phyloP scores from a whole-genome alignment of 441 rosid species.

The Erysimum cheiri region DNA sequence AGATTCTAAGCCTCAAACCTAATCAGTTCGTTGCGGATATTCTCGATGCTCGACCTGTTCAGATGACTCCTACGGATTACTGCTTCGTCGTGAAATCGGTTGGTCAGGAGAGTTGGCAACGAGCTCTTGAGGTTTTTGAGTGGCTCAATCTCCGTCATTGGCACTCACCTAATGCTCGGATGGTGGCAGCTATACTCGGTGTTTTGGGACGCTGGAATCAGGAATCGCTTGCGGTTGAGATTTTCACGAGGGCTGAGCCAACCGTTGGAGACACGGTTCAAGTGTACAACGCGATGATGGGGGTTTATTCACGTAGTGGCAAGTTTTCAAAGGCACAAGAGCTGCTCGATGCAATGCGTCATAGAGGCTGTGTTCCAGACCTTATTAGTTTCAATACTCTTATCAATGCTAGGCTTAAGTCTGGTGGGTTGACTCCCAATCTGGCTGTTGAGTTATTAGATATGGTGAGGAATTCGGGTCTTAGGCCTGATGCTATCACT shows the following conservation, averaged over 20 bases:
- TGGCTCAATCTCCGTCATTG: constrained; percentile 90
- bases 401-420: constrained; percentile 83
- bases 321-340: constrained; percentile 69
- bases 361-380: constrained; percentile 86
- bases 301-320: constrained; percentile 82
- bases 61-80: constrained; percentile 94
- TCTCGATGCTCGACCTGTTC: constrained; percentile 72
- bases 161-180: constrained; percentile 83
- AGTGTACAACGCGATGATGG: constrained; percentile 97
- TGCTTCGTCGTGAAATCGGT: constrained; percentile 88
- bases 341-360: constrained; percentile 76
- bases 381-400: constrained; percentile 92
- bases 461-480: constrained; percentile 80
- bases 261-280: constrained; percentile 74
- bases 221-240: constrained; percentile 76
- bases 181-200: constrained; percentile 84
- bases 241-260: constrained; percentile 66
- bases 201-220: constrained; percentile 89
- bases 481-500: constrained; percentile 86
- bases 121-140: constrained; percentile 90
- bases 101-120: constrained; percentile 85
- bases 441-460: constrained; percentile 66
- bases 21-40: constrained; percentile 84
- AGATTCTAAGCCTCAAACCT: constrained; percentile 59
- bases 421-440: constrained; percentile 62